Evolutionary conservation across 768 basidiomycete genomes (phyloP).

Genomic region (Rhodocollybia butyracea): DNA sequence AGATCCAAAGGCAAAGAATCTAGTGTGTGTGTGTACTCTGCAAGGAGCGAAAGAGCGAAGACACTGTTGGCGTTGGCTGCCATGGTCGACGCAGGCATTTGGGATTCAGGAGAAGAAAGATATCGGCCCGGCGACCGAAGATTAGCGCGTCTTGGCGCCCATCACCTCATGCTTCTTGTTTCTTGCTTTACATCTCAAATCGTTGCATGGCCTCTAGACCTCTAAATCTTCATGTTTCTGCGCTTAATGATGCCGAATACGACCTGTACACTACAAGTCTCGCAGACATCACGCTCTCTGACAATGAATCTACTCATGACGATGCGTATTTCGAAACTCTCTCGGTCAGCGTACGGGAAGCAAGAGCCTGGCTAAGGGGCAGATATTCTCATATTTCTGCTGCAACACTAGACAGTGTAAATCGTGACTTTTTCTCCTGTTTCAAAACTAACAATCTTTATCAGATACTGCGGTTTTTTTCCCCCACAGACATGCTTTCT

Average conservation of each 20-base stretch:
- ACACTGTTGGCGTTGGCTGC: conserved; percentile 29
- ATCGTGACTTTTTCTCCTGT: conserved; percentile 18
- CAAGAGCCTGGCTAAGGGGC: conserved; percentile 72
- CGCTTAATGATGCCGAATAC: conserved; percentile 74
- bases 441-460: not conserved
- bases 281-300: conserved; percentile 42
- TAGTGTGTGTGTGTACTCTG: conserved; percentile 88
- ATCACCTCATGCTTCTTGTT: not conserved
- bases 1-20: conserved; percentile 93
- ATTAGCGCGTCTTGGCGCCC: not conserved
- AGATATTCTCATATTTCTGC: conserved; percentile 55
- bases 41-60: conserved; percentile 66
- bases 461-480: conserved; percentile 67
- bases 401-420: conserved; percentile 55
- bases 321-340: conserved; percentile 55
- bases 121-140: not conserved
- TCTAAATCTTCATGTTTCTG: conserved; percentile 59
- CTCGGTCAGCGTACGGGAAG: conserved; percentile 59
- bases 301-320: conserved; percentile 28
- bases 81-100: not conserved
- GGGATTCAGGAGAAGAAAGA: too few relatives aligned
- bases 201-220: conserved; percentile 2
- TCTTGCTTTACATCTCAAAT: not conserved
- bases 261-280: conserved; percentile 61
- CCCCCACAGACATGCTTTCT: conserved; percentile 54